These are phyloP conservation scores for Nitzschia sp. DNA, from an alignment of 108 stramenopile genomes.

Conservation along the genomic window DNA sequence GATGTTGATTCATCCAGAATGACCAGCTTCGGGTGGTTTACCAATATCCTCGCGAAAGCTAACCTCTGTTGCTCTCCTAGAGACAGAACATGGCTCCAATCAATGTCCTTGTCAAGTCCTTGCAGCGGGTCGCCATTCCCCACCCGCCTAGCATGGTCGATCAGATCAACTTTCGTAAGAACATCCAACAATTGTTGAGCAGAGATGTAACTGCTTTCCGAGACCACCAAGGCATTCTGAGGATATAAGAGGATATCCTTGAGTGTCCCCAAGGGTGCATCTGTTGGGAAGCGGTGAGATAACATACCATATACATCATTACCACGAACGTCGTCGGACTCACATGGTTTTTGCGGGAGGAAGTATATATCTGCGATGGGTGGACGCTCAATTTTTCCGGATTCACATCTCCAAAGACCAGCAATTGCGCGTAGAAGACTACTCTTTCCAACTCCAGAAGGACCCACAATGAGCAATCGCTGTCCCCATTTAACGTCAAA, in stretches of 20 bases:
- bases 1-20: conserved; percentile 91
- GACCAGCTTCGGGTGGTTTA: conserved; percentile 84
- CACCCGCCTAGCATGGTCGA: conserved; percentile 60
- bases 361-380: conserved; percentile 83
- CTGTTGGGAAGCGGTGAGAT: no score
- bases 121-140: conserved; percentile 76
- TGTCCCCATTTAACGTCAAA: conserved; percentile 64
- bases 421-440: conserved; percentile 88
- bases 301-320: no score
- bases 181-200: conserved; percentile 53
- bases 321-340: no score
- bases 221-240: no score
- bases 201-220: no score
- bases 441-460: conserved; percentile 83
- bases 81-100: conserved; percentile 90
- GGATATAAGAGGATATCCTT: conserved; percentile 69
- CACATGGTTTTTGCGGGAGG: conserved; percentile 91
- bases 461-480: conserved; percentile 90
- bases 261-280: conserved; percentile 61
- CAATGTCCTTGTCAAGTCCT: conserved; percentile 70
- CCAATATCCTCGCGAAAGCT: conserved; percentile 89
- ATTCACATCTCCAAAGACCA: conserved; percentile 89
- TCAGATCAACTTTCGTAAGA: conserved; percentile 70
- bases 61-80: conserved; percentile 95
- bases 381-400: conserved; percentile 76